phyloP scores from a whole-genome alignment of 73 alveolate species.

The Tetrahymena elliotti region DNA sequence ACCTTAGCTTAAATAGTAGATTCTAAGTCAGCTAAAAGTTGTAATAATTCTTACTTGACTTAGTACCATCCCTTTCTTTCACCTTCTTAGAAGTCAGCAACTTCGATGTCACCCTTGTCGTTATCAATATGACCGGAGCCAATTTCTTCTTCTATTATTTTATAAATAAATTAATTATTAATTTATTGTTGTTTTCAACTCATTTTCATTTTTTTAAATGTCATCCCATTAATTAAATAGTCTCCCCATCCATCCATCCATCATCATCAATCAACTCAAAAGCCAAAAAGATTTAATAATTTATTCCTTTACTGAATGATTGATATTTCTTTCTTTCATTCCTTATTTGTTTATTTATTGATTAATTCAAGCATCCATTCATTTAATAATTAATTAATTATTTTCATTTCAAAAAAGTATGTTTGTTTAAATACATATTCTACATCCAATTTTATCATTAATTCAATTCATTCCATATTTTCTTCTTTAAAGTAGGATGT shows the following conservation, averaged over 20 bases:
- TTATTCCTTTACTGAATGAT: too few relatives aligned
- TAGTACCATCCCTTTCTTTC: neutral
- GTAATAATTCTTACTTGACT: neutral
- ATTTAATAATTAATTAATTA: too few relatives aligned
- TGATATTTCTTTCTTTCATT: too few relatives aligned
- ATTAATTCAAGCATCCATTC: too few relatives aligned
- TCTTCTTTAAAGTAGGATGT: too few relatives aligned
- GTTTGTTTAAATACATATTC: too few relatives aligned
- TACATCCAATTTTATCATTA: too few relatives aligned
- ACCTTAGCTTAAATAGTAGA: neutral
- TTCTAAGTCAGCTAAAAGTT: neutral
- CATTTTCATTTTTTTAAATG: neutral
- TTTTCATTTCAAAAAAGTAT: too few relatives aligned
- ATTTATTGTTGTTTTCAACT: neutral
- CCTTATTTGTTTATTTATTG: too few relatives aligned
- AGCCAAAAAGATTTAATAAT: too few relatives aligned
- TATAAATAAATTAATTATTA: neutral
- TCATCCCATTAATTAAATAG: neutral
- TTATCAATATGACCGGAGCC: neutral
- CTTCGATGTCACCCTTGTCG: neutral
- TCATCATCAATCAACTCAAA: neutral
- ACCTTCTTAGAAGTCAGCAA: neutral
- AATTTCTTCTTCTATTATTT: neutral
- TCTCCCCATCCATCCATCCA: too few relatives aligned
- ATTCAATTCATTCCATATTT: too few relatives aligned